Base-by-base conservation (phyloP, 352 stramenopile genomes). In the Phytophthora crassamura region DNA sequence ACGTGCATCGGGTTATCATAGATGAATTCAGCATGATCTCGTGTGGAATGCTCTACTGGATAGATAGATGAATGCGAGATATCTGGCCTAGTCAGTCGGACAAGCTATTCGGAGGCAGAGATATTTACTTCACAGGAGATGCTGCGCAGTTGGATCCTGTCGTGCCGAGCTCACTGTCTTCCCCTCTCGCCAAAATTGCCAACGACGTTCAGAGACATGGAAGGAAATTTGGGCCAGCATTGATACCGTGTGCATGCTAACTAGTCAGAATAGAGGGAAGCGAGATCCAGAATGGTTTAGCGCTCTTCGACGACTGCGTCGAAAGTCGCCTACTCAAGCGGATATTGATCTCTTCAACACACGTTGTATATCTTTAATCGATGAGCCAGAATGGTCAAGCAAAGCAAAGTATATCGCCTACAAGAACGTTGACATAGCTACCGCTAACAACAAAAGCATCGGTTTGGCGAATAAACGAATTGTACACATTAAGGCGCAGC, bases 341-440 rank as follows among this genome's bases (percentile, higher is more conserved):
- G 39, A 45, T 45, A 18, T 45, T 45, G 39, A 45, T 18, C 12
- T 45, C 7, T 45, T 45, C 20, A 45, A 45, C 39, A 45, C 12
- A 10, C n/a, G 39, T 22, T 45, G 10, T 22, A 2, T 22, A 18
- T 16, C 9, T 11, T 9, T 3, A 45, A 20, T 45, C 12, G 39
- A 16, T 20, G 39, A 45, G 20, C 39, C 12, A 25, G 15, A 45
- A 45, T 45, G 15, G 9, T 10, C 4, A 9, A 18, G 2, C 3
- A 45, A 15, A 16, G 39, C 39, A 11, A 28, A 45, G n/a, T n/a
- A 45, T 10, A 45, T 45, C 12, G 39, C 39, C 10, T 22, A 45
- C 20, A 28, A 45, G 6, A 45, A 45, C n/a, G n/a, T 45, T 20
- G n/a, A 45, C 20, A n/a, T 45, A n/a, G 15, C n/a, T 45, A 16